Evolutionary conservation across 768 basidiomycete genomes (phyloP), one percentile per base, ranked within the genome.

Genomic region (Melanogaster broomeanus): DNA sequence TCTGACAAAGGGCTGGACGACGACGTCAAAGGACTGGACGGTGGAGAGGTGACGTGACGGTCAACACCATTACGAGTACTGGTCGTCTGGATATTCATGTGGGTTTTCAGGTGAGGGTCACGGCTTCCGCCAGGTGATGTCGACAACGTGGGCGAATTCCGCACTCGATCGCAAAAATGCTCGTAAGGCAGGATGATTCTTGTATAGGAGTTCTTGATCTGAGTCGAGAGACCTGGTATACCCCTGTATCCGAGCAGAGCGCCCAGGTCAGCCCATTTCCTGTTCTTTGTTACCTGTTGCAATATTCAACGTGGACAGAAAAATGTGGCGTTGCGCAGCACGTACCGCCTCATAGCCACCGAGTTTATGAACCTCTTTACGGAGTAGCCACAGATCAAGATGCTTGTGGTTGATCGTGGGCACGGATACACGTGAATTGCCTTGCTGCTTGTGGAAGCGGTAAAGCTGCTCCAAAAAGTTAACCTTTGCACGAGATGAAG

Each of bases 381-480:
- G 78, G 55, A 99, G 74, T 51, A 88, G 80, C 92, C 93, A 98
- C 16, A 99, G 77, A 76, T 99, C 97, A 46, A 99, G 76, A 2
- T 93, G 81, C 64, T 92, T 90, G 70, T 92, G 86, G 69, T 93
- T 93, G 67, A 99, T 92, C 28, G 88, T 89, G 51, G 97, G 97
- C 30, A 98, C 88, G n/a, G 85, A 85, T 22, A 98, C 87, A 58
- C 90, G 85, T 53, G 85, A 78, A 67, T 93, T 93, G 42, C 93
- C 93, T 73, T 95, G 93, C 69, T 98, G 95, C 61, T 90, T 88
- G 73, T 98, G 97, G 70, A 89, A 99, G 61, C 92, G 88, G 72
- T 95, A 95, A 43, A 99, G 81, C 71, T 97, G 93, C 69, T 98
- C 96, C 59, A 98, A 73, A 72, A 97, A 98, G 76, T 97, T 98